These are phyloP conservation scores for Athelia psychrophila DNA, from an alignment of 1,284 basidiomycete genomes.

Conservation along the genomic window DNA sequence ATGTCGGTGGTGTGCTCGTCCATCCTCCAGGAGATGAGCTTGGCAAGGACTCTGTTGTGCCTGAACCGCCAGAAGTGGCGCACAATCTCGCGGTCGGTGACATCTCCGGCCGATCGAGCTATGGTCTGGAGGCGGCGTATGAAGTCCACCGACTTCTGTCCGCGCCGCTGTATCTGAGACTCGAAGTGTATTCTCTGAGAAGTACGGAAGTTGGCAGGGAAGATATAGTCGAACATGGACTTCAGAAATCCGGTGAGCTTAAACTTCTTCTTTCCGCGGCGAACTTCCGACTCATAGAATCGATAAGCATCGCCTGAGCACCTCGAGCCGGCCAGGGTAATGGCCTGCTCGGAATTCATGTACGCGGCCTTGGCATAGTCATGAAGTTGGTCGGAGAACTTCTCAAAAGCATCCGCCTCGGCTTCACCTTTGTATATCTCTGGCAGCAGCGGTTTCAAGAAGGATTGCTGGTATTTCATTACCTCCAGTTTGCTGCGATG, in stretches of 20 bases:
- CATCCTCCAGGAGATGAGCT: background rate
- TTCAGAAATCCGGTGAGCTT: slow-evolving; percentile 1
- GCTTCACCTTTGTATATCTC: background rate
- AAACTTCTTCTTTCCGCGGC: background rate
- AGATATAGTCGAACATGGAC: slow-evolving; percentile 5
- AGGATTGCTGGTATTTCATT: slow-evolving; percentile 6
- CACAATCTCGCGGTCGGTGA: background rate
- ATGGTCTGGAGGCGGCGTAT: background rate
- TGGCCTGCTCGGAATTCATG: background rate
- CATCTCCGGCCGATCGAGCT: background rate
- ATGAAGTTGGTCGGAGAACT: slow-evolving; percentile 2
- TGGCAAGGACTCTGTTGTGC: no score
- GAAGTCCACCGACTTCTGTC: background rate
- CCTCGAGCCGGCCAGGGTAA: background rate
- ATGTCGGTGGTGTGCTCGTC: background rate
- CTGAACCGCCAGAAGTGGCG: slow-evolving; percentile 5
- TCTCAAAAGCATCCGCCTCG: background rate
- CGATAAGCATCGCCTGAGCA: background rate
- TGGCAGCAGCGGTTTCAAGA: slow-evolving; percentile 3
- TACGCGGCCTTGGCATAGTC: background rate
- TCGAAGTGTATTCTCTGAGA: slow-evolving; percentile 4
- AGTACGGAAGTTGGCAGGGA: slow-evolving; percentile 7
- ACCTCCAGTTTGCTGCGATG: slow-evolving; percentile 2
- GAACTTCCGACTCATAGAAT: slow-evolving; percentile 2
- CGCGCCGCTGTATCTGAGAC: background rate